Percentiles rank a stretch among this genome's conserved stretches.
These are phyloP conservation scores for Allium fistulosum DNA, from an alignment of 106 monocot species.

Conservation along the genomic window DNA sequence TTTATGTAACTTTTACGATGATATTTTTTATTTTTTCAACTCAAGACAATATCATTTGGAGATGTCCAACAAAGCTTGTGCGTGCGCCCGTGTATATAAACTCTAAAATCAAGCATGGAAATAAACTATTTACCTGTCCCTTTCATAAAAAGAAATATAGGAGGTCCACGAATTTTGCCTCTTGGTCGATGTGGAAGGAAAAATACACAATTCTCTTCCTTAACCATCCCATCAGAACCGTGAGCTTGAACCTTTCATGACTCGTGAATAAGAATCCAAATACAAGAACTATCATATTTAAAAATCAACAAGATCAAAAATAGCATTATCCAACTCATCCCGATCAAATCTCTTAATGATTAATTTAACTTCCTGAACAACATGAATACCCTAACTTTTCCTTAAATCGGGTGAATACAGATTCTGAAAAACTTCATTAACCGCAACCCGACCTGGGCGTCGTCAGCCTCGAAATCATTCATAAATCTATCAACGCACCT, in stretches of 20 bases:
- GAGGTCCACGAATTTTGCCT: constrained; percentile 55
- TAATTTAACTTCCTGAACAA: constrained; percentile 57
- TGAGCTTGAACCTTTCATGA: constrained; percentile 75
- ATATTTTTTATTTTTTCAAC: too few species aligned
- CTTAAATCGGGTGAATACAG: constrained; percentile 56
- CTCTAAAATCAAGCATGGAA: not conserved
- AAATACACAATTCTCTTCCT: constrained; percentile 84
- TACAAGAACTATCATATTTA: constrained; percentile 52
- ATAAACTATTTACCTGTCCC: constrained; percentile 57
- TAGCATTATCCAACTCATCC: constrained; percentile 20
- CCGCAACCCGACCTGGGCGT: constrained; percentile 7
- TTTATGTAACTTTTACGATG: too few species aligned
- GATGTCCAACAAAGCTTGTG: too few species aligned
- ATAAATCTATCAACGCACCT: constrained; percentile 39
- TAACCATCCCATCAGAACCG: constrained; percentile 97
- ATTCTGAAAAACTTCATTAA: constrained; percentile 31
- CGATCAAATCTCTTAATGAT: constrained; percentile 50
- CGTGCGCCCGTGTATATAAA: not conserved
- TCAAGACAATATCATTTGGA: too few species aligned
- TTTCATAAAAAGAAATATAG: constrained; percentile 95
- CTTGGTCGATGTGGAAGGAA: constrained; percentile 88
- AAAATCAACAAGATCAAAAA: constrained; percentile 55
- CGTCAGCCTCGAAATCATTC: constrained; percentile 22
- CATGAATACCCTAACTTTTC: constrained; percentile 57
- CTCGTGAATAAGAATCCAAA: too few species aligned